Percentiles rank a stretch among this genome's conserved stretches.
Evolutionary conservation across 2,329 filamentous ascomycete genomes (phyloP).

Genomic region (Fusarium buxicola): DNA sequence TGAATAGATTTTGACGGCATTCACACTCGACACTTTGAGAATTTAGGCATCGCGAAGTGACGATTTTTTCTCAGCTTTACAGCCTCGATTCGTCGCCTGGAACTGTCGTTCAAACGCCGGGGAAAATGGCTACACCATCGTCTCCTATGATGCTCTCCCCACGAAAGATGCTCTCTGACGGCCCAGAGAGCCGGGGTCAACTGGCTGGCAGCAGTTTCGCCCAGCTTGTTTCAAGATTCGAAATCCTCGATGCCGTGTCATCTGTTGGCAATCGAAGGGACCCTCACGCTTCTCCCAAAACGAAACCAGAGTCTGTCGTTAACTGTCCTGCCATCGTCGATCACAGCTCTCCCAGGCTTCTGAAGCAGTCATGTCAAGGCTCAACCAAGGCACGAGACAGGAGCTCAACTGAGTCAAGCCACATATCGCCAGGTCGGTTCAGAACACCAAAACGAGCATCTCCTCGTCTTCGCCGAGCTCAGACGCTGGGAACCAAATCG

Average conservation of each 20-base stretch:
- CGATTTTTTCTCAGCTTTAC: conserved; percentile 9
- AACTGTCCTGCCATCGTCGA: background rate
- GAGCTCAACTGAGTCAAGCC: conserved; percentile 10
- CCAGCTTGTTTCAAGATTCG: conserved; percentile 52
- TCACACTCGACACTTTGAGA: conserved; percentile 15
- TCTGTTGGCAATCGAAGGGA: conserved; percentile 1
- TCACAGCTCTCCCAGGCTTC: background rate
- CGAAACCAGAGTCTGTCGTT: background rate
- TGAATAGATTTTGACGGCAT: conserved; percentile 35
- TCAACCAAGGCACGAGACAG: conserved; percentile 3
- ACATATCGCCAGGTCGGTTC: conserved; percentile 16
- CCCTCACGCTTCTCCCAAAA: background rate
- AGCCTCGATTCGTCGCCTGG: background rate
- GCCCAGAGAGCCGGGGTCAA: conserved; percentile 11
- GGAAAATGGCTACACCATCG: conserved; percentile 29
- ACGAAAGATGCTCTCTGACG: conserved; percentile 18
- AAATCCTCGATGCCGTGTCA: conserved; percentile 45
- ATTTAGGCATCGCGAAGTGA: conserved; percentile 6
- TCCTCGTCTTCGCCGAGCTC: conserved; percentile 14
- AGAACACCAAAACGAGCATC: background rate
- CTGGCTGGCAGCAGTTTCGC: conserved; percentile 39
- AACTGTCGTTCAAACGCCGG: background rate
- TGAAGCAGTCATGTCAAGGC: background rate
- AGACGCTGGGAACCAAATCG: conserved; percentile 25
- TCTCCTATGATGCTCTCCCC: conserved; percentile 15